phyloP scores from a whole-genome alignment of 257 asterid genomes.

The Thymus quinquecostatus region DNA sequence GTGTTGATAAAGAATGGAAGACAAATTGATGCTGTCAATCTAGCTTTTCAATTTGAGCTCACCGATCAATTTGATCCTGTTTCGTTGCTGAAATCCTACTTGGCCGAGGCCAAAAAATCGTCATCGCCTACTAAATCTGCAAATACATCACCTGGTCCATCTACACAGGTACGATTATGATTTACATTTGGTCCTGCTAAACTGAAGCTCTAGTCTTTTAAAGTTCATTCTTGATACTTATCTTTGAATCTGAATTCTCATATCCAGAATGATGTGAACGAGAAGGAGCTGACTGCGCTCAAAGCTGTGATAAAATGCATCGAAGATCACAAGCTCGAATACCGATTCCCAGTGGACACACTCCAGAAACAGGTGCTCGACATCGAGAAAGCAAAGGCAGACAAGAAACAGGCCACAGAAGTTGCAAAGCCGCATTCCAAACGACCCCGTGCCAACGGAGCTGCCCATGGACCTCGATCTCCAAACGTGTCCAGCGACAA shows the following conservation, averaged over 20 bases:
- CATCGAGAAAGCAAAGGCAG: conserved; percentile 94
- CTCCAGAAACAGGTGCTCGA: conserved; percentile 84
- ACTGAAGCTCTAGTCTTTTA: not conserved
- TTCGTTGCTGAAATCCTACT: conserved; percentile 76
- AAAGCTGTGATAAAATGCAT: conserved; percentile 90
- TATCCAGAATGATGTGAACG: conserved; percentile 76
- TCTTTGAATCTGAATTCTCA: conserved; percentile 13
- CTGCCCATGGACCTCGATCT: conserved; percentile 63
- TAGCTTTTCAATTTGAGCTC: conserved; percentile 89
- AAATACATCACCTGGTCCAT: conserved; percentile 64
- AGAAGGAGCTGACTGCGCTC: conserved; percentile 86
- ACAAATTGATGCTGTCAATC: conserved; percentile 96
- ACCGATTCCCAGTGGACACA: conserved; percentile 69
- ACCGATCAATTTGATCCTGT: conserved; percentile 81
- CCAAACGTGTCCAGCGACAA: conserved; percentile 59
- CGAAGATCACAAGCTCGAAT: conserved; percentile 89
- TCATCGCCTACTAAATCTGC: conserved; percentile 70
- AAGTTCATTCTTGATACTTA: not conserved
- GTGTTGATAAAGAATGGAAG: conserved; percentile 87
- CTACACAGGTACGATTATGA: conserved; percentile 64
- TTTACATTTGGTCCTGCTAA: not conserved
- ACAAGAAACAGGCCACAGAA: conserved; percentile 91
- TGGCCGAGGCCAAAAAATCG: conserved; percentile 71
- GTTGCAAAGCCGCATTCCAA: conserved; percentile 94
- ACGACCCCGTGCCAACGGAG: conserved; percentile 84